Evolutionary conservation across 495 filamentous ascomycete species (phyloP), one percentile per base, ranked within the genome.

Genomic region (Penicillium samsonianum): DNA sequence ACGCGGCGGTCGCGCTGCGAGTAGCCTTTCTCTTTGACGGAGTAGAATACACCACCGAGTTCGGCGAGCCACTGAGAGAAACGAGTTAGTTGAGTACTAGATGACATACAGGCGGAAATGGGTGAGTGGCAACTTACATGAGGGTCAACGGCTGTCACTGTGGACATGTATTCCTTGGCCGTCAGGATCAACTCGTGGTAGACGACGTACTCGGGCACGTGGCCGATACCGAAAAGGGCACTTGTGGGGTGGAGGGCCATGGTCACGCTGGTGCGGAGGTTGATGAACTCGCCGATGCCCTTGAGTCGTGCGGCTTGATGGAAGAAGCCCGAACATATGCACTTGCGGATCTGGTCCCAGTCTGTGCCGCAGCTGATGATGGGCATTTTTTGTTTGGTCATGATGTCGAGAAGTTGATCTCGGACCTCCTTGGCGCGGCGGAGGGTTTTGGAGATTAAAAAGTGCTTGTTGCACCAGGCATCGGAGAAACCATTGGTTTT

Each of bases 131-230:
- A 48, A 72, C 78, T 77, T 77, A 82, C 80, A 65, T 96, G 91
- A 47, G 95, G 93, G 71, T 99, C 95, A 4, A 99, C 94, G 1
- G 91, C 84, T 6, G 95, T 99, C 28, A 99, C 95, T 2, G 90
- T 96, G 4, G 89, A 93, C 93, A 99, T 98, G 78, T 98, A 99
- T 74, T 98, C 95, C 69, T 96, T 97, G 50, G 86, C 90, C 0
- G 95, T 99, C 44, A 98, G 83, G 61, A 97, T 97, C 62, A 99
- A 83, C 73, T 99, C 95, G 75, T 99, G 95, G 73, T 98, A 99
- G 28, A 99, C 87, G 54, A 99, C 92, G 64, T 97, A 97, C 65
- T 98, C 93, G 1, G 95, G 95, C 26, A 97, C 81, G 72, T 94
- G 94, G 5, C 94, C 93, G 2, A 94, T 81, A 37, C 92, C 93